These are phyloP conservation scores for Onygena corvina DNA, from an alignment of 2,329 filamentous ascomycete species.

Conservation along the genomic window DNA sequence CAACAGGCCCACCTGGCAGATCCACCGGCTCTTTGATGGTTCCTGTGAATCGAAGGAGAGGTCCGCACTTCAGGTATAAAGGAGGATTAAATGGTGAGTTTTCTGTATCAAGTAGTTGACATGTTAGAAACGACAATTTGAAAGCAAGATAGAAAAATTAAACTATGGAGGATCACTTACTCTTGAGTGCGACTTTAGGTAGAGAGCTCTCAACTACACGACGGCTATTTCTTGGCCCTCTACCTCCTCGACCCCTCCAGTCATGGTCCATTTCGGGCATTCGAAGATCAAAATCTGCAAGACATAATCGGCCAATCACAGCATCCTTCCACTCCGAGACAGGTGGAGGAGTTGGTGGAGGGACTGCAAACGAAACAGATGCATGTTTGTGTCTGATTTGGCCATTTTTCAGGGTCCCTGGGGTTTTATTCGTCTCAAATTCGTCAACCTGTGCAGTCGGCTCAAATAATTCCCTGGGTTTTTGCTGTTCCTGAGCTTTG, in stretches of 20 bases:
- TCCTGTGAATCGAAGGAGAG: conserved; percentile 79
- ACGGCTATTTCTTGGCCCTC: conserved; percentile 36
- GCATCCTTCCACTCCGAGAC: conserved; percentile 57
- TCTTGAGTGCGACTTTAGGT: conserved; percentile 25
- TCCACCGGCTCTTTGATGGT: conserved; percentile 46
- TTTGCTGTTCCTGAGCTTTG: not conserved
- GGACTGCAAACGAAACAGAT: conserved; percentile 37
- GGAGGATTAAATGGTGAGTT: conserved; percentile 66
- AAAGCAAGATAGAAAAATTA: conserved; percentile 12
- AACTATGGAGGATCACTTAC: conserved; percentile 15
- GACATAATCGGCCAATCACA: conserved; percentile 49
- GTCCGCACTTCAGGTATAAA: conserved; percentile 79
- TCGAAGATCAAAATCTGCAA: conserved; percentile 49
- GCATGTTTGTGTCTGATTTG: conserved; percentile 27
- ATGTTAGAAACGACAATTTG: conserved; percentile 31
- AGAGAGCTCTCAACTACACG: conserved; percentile 22
- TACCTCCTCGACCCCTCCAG: conserved; percentile 60
- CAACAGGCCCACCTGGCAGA: conserved; percentile 29
- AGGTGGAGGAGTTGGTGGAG: conserved; percentile 36
- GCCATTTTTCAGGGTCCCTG: conserved; percentile 14
- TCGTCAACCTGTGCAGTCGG: not conserved
- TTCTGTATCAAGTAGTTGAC: conserved; percentile 16
- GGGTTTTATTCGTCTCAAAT: not conserved
- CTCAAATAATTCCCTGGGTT: not conserved
- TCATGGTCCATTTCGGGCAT: conserved; percentile 40